Conservation (phyloP, 2,329 filamentous ascomycete genomes). For the Aspergillus sp. region DNA sequence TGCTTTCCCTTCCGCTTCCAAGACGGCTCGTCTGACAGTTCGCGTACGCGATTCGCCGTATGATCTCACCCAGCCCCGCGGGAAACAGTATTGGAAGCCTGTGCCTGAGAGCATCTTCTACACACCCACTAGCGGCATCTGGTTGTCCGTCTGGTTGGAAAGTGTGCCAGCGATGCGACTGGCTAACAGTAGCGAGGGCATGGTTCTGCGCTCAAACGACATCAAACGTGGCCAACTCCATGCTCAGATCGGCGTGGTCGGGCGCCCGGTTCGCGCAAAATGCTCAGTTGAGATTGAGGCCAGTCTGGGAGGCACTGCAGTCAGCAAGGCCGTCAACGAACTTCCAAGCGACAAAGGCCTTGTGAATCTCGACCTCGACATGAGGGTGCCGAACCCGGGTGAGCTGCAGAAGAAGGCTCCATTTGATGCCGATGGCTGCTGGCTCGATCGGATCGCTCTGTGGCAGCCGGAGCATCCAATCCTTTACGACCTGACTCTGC, state of each 20-base stretch:
- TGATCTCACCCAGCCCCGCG: slow-evolving; percentile 55
- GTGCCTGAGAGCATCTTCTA: slow-evolving; percentile 54
- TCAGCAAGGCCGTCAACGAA: slow-evolving; percentile 38
- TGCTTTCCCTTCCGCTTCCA: slow-evolving; percentile 3
- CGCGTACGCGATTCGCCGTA: slow-evolving; percentile 55
- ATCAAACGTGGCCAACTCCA: slow-evolving; percentile 44
- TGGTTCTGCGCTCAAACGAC: slow-evolving; percentile 49
- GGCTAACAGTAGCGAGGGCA: slow-evolving; percentile 50
- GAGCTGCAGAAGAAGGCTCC: slow-evolving; percentile 16
- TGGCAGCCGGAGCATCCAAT: slow-evolving; percentile 58
- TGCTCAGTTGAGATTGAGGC: slow-evolving; percentile 47
- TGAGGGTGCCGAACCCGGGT: slow-evolving; percentile 38
- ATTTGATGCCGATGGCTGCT: slow-evolving; percentile 41
- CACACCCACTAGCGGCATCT: slow-evolving; percentile 62
- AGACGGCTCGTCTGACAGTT: slow-evolving; percentile 41
- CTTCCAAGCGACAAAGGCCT: slow-evolving; percentile 44
- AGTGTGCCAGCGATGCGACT: slow-evolving; percentile 44
- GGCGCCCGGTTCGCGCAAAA: slow-evolving; percentile 20
- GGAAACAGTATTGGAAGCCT: slow-evolving; percentile 57
- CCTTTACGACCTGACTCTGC: slow-evolving; percentile 53
- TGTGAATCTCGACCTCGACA: slow-evolving; percentile 38
- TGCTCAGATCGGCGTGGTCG: slow-evolving; percentile 41
- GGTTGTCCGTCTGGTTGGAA: slow-evolving; percentile 65
- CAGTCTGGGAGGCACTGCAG: slow-evolving; percentile 39
- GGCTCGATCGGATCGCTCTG: slow-evolving; percentile 50